phyloP scores from a whole-genome alignment of 805 yeast genomes.

The Lachancea fermentati region DNA sequence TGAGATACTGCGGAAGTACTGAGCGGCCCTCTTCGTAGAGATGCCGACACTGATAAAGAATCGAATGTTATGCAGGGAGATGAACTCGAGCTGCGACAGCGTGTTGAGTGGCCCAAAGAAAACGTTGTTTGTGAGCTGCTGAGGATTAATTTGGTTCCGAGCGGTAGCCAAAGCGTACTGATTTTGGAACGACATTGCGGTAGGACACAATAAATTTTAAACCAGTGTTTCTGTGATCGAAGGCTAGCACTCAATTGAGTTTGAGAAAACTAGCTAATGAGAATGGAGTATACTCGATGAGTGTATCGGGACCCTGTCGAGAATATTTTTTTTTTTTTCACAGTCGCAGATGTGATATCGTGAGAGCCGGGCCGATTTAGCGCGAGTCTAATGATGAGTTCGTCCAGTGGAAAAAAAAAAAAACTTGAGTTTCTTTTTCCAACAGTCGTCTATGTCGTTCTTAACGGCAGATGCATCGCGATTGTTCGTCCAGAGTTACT shows the following conservation, averaged over 20 bases:
- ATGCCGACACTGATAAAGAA: constrained; percentile 34
- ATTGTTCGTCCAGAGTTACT: no score
- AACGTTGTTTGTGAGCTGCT: constrained; percentile 36
- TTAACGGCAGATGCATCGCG: no score
- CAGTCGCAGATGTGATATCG: background rate
- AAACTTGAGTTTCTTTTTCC: background rate
- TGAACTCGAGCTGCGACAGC: constrained; percentile 35
- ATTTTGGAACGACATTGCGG: constrained; percentile 13
- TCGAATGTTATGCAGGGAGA: constrained; percentile 36
- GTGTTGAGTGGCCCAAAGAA: constrained; percentile 45
- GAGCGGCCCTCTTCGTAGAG: constrained; percentile 31
- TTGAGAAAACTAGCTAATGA: no score
- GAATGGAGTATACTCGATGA: no score
- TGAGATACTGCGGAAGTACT: constrained; percentile 25
- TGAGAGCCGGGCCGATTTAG: background rate
- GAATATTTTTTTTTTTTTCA: background rate
- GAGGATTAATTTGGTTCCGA: constrained; percentile 34
- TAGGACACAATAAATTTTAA: no score
- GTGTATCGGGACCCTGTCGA: background rate
- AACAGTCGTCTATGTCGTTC: background rate
- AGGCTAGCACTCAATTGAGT: no score
- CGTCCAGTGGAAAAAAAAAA: background rate
- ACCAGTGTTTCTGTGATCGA: no score
- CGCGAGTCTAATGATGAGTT: background rate
- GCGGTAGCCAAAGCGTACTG: constrained; percentile 15